phyloP scores from a whole-genome alignment of 306 rosid genomes.

The Cucurbita maxima region DNA sequence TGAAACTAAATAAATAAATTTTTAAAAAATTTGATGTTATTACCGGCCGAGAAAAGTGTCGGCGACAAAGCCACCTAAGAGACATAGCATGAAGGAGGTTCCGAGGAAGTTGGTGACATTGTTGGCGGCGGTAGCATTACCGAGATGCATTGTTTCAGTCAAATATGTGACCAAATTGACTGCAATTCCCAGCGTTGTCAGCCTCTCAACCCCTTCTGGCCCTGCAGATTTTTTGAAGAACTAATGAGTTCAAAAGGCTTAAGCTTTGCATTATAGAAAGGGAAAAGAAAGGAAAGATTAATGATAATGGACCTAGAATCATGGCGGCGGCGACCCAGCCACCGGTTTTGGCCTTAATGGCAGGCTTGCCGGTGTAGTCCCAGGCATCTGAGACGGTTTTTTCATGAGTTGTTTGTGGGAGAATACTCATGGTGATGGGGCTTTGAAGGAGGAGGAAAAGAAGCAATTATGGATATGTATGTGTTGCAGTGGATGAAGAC shows the following conservation, averaged over 20 bases:
- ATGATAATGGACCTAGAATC: constrained; percentile 36
- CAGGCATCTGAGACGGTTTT: constrained; percentile 58
- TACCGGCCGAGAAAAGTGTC: constrained; percentile 89
- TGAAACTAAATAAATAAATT: not conserved
- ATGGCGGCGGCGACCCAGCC: constrained; percentile 73
- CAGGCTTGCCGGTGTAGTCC: constrained; percentile 57
- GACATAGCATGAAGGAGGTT: constrained; percentile 81
- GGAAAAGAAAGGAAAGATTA: not conserved
- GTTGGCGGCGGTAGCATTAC: constrained; percentile 75
- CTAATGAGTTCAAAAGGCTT: not conserved
- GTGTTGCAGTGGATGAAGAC: not conserved
- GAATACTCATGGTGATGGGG: not conserved
- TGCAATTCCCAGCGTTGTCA: constrained; percentile 72
- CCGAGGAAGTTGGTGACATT: constrained; percentile 79
- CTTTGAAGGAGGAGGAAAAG: not conserved
- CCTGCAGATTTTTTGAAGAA: constrained; percentile 17
- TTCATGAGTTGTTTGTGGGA: constrained; percentile 32
- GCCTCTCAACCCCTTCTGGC: constrained; percentile 64
- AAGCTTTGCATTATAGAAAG: not conserved
- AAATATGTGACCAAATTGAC: constrained; percentile 75
- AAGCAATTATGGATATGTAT: not conserved
- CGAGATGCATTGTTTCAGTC: constrained; percentile 72
- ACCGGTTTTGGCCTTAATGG: constrained; percentile 47
- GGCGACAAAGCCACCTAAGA: constrained; percentile 76
- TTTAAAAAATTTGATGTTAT: not conserved